phyloP scores from a whole-genome alignment of 2,329 filamentous ascomycete genomes.

The Colletotrichum destructivum region DNA sequence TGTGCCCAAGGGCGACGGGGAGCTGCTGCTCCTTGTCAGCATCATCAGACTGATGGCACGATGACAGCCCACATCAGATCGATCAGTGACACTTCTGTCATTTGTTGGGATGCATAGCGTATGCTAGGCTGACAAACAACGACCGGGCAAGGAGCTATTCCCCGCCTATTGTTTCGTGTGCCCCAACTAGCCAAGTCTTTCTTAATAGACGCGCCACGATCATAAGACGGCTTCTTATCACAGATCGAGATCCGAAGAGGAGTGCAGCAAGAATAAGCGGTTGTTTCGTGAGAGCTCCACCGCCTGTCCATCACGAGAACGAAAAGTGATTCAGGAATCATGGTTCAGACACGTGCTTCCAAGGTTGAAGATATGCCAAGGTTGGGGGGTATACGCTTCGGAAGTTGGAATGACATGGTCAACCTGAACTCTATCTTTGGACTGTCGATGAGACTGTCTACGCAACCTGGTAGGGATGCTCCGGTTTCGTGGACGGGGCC shows the following conservation, averaged over 20 bases:
- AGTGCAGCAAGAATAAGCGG: slow-evolving; percentile 17
- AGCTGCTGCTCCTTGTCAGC: neutral
- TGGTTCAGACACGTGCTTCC: neutral
- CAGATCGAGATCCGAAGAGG: slow-evolving; percentile 28
- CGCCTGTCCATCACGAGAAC: slow-evolving; percentile 1
- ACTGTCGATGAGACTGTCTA: slow-evolving; percentile 19
- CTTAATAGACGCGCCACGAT: slow-evolving; percentile 27
- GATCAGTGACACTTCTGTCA: slow-evolving; percentile 11
- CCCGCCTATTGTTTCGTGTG: slow-evolving; percentile 35
- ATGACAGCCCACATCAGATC: slow-evolving; percentile 25
- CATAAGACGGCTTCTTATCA: slow-evolving; percentile 12
- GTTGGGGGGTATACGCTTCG: slow-evolving; percentile 10
- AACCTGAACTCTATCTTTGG: slow-evolving; percentile 19
- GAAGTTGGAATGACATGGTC: slow-evolving; percentile 17
- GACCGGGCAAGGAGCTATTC: slow-evolving; percentile 18
- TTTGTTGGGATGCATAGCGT: slow-evolving; percentile 21
- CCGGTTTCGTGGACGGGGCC: slow-evolving; percentile 19
- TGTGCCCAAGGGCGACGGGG: neutral
- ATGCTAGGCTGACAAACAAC: neutral
- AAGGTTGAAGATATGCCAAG: neutral
- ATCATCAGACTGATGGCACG: slow-evolving; percentile 16
- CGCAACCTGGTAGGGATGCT: slow-evolving; percentile 10
- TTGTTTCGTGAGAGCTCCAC: slow-evolving; percentile 29
- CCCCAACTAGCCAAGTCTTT: slow-evolving; percentile 10
- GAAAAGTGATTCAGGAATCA: slow-evolving; percentile 21